Evolutionary conservation across 192 early-diverging fungal genomes (phyloP), one percentile per base, ranked within the genome.

Genomic region (Blastocladiella britannica): DNA sequence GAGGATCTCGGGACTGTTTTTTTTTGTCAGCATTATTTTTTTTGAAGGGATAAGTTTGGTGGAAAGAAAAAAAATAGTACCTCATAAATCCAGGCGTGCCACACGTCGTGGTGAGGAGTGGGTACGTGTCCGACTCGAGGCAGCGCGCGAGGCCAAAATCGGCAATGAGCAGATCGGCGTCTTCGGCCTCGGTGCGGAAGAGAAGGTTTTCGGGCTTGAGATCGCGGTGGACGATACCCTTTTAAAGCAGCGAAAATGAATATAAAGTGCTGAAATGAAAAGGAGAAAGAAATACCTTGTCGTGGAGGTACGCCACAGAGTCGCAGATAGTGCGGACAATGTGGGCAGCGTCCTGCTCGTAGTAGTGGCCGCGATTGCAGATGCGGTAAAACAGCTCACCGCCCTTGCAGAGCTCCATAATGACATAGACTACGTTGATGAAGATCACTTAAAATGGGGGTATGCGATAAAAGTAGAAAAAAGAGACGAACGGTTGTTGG

Each of bases 331-430:
- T 83, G 26, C 72, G 68, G 29, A 95, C 75, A 51, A 94, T 78
- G 30, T 76, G 57, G 7, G 85, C 83, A 3, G 88, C 91, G 58
- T 93, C 89, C 4, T 67, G 57, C 65, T 97, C 94, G 59, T 70
- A 74, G 53, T 84, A 84, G 55, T 58, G 78, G 53, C 65, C 80
- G 70, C 77, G 75, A 53, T 65, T 73, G 62, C 66, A 78, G 55
- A 97, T 85, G 28, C 85, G 72, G 61, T 94, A 86, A 65, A 94
- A 95, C 26, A 98, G 69, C 68, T 98, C 94, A 25, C 92, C 92
- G 28, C 94, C 94, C 5, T 74, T 75, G 27, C 80, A 84, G 52
- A 83, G 66, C 60, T 87, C 87, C 7, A 78, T 85, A 15, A 89
- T 77, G 29, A 89, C 59, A 58, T 89, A 89, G 51, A 83, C 77